A percentile compares a stretch with the other conserved stretches of the same genome.
Evolutionary conservation across 2,329 filamentous ascomycete species (phyloP).

Genomic region (Colletotrichum agaves): DNA sequence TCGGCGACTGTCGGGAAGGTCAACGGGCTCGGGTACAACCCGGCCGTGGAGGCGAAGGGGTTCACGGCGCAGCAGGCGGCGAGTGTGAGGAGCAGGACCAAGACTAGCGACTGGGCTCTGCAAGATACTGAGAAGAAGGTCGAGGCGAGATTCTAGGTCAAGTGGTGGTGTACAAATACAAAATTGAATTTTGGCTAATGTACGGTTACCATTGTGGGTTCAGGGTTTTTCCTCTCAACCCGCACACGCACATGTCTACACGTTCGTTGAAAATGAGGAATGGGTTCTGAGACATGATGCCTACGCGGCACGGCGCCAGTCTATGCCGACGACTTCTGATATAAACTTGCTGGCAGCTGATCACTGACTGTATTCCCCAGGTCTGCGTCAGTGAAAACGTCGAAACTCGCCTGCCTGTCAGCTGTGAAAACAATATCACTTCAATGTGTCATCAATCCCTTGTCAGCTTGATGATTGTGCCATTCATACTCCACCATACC

Average conservation of each 20-base stretch:
- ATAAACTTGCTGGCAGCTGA: too few species aligned
- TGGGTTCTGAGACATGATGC: too few species aligned
- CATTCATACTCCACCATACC: background rate
- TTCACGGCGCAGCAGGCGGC: constrained; percentile 82
- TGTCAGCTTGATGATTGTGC: too few species aligned
- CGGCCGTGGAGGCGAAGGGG: constrained; percentile 87
- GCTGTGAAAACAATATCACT: too few species aligned
- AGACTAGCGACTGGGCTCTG: constrained; percentile 78
- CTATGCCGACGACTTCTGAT: background rate
- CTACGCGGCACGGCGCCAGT: too few species aligned
- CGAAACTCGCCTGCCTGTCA: too few species aligned
- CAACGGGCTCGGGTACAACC: constrained; percentile 87
- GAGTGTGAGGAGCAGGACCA: constrained; percentile 75
- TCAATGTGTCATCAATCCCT: too few species aligned
- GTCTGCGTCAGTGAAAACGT: too few species aligned
- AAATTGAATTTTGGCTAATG: background rate
- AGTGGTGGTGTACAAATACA: background rate
- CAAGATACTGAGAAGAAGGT: constrained; percentile 66
- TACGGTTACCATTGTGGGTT: too few species aligned
- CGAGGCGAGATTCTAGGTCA: constrained; percentile 49
- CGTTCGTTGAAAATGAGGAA: too few species aligned
- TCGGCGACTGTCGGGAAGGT: constrained; percentile 72
- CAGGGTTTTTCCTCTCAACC: too few species aligned
- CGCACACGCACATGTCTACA: too few species aligned
- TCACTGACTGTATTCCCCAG: background rate